These are phyloP conservation scores for Magnusiomyces sp. DNA, from an alignment of 1,139 yeast genomes.

Conservation along the genomic window DNA sequence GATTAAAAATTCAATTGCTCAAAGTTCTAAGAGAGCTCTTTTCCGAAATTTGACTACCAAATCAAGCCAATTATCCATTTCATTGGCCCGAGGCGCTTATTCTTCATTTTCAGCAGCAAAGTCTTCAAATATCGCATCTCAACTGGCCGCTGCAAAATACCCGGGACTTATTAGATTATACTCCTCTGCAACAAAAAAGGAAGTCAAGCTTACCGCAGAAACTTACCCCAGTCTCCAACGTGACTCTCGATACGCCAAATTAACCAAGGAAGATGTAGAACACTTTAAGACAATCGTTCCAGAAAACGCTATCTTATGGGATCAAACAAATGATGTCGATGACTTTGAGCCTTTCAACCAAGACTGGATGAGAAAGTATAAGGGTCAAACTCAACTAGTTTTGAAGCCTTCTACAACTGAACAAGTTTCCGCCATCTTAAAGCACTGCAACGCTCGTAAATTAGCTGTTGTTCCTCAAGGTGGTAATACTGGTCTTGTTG, in stretches of 20 bases:
- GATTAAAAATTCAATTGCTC: too few species aligned
- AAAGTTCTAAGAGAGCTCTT: too few species aligned
- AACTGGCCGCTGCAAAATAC: too few species aligned
- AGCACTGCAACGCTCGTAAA: slow-evolving; percentile 69
- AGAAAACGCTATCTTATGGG: slow-evolving; percentile 41
- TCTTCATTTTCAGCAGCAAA: too few species aligned
- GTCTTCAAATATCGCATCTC: too few species aligned
- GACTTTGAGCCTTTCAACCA: slow-evolving; percentile 61
- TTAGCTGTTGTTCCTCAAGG: slow-evolving; percentile 95
- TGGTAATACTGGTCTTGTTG: slow-evolving; percentile 94
- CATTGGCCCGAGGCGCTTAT: too few species aligned
- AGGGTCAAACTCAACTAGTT: slow-evolving; percentile 76
- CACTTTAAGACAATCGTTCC: slow-evolving; percentile 52
- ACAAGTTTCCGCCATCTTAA: slow-evolving; percentile 68
- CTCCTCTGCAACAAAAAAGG: background rate
- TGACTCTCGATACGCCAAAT: slow-evolving; percentile 31
- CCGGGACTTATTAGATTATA: too few species aligned
- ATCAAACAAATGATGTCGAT: slow-evolving; percentile 29
- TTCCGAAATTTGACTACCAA: too few species aligned
- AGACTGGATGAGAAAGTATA: slow-evolving; percentile 95
- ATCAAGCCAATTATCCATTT: too few species aligned
- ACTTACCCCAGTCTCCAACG: slow-evolving; percentile 24
- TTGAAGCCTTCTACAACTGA: slow-evolving; percentile 78
- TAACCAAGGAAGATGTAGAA: slow-evolving; percentile 51
- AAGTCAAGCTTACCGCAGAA: slow-evolving; percentile 27